phyloP scores from a whole-genome alignment of 164 flowering plant species.

The Houttuynia cordata region DNA sequence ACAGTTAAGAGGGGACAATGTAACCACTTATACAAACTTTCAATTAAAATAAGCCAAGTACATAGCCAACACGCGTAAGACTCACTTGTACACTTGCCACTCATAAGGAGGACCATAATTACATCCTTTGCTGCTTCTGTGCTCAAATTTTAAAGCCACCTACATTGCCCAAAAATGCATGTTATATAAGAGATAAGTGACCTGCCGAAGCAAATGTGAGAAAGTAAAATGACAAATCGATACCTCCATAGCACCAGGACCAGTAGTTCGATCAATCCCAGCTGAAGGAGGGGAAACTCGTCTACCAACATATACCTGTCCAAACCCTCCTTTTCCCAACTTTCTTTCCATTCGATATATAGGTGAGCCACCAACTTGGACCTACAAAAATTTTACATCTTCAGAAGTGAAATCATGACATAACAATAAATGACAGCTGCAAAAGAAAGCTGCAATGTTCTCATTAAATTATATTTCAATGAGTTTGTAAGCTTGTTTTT shows the following conservation, averaged over 20 bases:
- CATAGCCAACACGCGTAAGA: not conserved
- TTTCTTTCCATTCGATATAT: constrained; percentile 52
- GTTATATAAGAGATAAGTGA: not conserved
- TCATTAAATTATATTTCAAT: no score
- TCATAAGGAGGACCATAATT: constrained; percentile 81
- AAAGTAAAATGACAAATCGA: not conserved
- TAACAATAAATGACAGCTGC: no score
- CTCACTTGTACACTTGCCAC: constrained; percentile 87
- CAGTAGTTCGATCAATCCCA: constrained; percentile 29
- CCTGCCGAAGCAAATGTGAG: not conserved
- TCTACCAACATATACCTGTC: constrained; percentile 86
- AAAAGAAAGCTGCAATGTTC: no score
- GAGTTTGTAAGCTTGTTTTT: no score
- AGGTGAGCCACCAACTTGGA: constrained; percentile 78
- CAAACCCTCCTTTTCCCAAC: constrained; percentile 90
- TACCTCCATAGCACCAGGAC: constrained; percentile 71
- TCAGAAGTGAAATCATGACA: not conserved
- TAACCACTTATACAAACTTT: no score
- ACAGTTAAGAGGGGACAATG: no score
- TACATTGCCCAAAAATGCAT: constrained; percentile 7
- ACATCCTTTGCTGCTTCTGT: constrained; percentile 81
- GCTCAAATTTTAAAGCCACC: constrained; percentile 89
- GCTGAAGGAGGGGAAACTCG: constrained; percentile 27
- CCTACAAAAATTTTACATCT: constrained; percentile 31
- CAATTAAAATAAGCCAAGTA: no score